Percentiles rank a stretch among this genome's conserved stretches.
Evolutionary conservation across 2,329 filamentous ascomycete genomes (phyloP).

Genomic region (Monosporascus sp.): DNA sequence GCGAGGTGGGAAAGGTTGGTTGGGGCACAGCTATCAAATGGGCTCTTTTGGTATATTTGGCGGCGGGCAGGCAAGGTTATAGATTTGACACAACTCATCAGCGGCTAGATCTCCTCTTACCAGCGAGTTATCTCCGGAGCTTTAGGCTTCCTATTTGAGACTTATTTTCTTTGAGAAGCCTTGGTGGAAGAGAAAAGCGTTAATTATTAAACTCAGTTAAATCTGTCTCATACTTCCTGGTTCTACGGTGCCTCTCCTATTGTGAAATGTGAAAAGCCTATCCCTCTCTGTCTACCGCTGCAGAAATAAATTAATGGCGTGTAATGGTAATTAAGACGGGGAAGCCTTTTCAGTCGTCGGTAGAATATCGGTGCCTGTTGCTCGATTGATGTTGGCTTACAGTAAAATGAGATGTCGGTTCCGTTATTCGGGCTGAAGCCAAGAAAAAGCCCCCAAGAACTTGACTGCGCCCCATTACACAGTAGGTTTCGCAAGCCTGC

Average conservation of each 20-base stretch:
- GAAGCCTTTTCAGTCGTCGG: no score
- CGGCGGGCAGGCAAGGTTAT: conserved; percentile 14
- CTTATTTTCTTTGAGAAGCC: not conserved
- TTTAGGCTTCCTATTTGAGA: not conserved
- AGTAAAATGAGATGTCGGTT: no score
- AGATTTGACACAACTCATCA: conserved; percentile 22
- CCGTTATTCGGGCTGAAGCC: no score
- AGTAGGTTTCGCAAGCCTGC: not conserved
- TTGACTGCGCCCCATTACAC: not conserved
- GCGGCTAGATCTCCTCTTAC: conserved; percentile 24
- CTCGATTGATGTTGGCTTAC: no score
- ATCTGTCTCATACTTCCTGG: not conserved
- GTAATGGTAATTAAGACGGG: no score
- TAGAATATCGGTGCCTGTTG: no score
- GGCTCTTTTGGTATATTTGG: conserved; percentile 12
- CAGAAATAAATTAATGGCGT: no score
- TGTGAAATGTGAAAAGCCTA: not conserved
- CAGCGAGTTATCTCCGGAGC: conserved; percentile 7
- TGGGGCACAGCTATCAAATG: not conserved
- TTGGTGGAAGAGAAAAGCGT: not conserved
- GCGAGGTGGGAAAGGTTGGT: not conserved
- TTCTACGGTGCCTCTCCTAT: not conserved
- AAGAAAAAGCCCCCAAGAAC: no score
- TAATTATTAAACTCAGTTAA: not conserved
- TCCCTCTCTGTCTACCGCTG: no score